These are phyloP conservation scores for Apiosordaria backusii DNA, from an alignment of 495 filamentous ascomycete species.

Conservation along the genomic window DNA sequence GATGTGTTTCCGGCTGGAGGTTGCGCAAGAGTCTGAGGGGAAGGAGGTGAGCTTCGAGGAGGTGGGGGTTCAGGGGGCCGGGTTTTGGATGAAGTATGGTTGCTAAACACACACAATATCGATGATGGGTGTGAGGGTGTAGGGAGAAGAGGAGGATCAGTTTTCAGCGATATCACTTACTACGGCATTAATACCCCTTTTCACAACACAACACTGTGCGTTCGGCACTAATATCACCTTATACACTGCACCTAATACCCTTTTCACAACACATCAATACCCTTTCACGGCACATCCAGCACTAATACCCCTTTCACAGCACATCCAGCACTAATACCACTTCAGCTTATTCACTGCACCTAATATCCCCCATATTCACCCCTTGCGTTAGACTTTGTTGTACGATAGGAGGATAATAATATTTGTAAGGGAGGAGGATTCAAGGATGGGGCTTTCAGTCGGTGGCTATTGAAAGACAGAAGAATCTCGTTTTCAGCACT, in stretches of 20 bases:
- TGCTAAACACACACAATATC: not conserved
- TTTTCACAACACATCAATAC: too few species aligned
- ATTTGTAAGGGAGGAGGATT: not conserved
- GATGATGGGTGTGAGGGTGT: not conserved
- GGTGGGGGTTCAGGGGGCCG: not conserved
- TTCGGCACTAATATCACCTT: too few species aligned
- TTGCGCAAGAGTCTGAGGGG: not conserved
- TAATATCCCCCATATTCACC: not conserved
- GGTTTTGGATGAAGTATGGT: constrained; percentile 2
- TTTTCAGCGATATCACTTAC: not conserved
- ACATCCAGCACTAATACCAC: not conserved
- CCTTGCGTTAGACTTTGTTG: not conserved
- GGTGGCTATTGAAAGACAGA: too few species aligned
- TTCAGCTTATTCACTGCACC: not conserved
- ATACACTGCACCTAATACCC: too few species aligned
- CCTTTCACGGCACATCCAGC: not conserved
- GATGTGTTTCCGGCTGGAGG: constrained; percentile 28
- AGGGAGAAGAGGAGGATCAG: not conserved
- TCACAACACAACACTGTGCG: not conserved
- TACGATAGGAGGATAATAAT: not conserved
- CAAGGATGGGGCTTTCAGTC: too few species aligned
- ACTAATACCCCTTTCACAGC: not conserved
- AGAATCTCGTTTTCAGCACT: too few species aligned
- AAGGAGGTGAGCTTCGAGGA: not conserved
- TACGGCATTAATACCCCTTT: not conserved